Evolutionary conservation across 2,329 filamentous ascomycete species (phyloP).

Genomic region (Fusarium gaditjirri): DNA sequence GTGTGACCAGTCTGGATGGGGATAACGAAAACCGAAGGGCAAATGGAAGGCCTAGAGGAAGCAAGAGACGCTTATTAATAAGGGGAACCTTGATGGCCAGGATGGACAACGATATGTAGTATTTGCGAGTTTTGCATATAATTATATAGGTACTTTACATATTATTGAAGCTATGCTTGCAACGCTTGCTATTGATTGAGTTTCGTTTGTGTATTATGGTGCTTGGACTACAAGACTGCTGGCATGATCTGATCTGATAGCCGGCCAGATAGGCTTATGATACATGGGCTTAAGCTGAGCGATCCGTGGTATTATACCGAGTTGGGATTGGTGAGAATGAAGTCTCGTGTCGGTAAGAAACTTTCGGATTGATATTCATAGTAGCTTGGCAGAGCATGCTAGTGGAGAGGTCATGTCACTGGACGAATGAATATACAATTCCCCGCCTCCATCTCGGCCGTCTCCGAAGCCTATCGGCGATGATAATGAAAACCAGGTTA

Average conservation of each 20-base stretch:
- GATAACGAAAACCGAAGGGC: slow-evolving; percentile 19
- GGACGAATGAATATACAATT: slow-evolving; percentile 3
- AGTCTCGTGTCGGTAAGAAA: slow-evolving; percentile 22
- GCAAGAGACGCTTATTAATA: slow-evolving; percentile 27
- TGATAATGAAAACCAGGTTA: background rate
- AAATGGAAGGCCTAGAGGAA: slow-evolving; percentile 11
- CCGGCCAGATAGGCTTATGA: background rate
- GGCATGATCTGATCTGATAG: background rate
- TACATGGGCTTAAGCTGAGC: background rate
- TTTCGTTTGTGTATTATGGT: background rate
- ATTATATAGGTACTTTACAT: slow-evolving; percentile 35
- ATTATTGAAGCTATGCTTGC: background rate
- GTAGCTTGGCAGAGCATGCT: slow-evolving; percentile 24
- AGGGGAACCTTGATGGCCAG: slow-evolving; percentile 2
- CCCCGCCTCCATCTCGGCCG: slow-evolving; percentile 13
- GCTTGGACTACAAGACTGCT: background rate
- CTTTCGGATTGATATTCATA: slow-evolving; percentile 8
- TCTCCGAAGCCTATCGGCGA: slow-evolving; percentile 23
- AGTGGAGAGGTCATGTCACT: slow-evolving; percentile 11
- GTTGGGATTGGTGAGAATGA: slow-evolving; percentile 16
- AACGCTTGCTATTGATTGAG: background rate
- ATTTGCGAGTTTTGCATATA: slow-evolving; percentile 27
- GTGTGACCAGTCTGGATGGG: slow-evolving; percentile 3
- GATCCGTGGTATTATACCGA: background rate
- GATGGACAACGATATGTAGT: slow-evolving; percentile 15